These are phyloP conservation scores for Populus hybrid DNA, from an alignment of 441 rosid genomes.

Conservation along the genomic window DNA sequence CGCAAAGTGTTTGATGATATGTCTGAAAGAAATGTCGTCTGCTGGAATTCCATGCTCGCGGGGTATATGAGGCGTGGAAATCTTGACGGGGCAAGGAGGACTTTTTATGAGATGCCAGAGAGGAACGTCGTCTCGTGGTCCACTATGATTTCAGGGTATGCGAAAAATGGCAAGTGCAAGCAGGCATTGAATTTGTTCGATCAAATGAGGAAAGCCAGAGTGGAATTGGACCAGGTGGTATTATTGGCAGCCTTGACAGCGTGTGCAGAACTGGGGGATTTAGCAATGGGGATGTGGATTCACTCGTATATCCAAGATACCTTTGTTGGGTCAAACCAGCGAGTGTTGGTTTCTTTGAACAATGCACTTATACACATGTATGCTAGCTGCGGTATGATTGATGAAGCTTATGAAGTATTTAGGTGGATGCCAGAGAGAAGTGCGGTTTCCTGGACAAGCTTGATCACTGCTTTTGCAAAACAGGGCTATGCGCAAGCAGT, in stretches of 20 bases:
- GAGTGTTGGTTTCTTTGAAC: conserved; percentile 36
- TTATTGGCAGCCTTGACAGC: conserved; percentile 49
- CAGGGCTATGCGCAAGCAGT: conserved; percentile 48
- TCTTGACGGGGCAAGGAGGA: conserved; percentile 26
- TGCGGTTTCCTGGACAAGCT: conserved; percentile 51
- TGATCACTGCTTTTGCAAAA: conserved; percentile 51
- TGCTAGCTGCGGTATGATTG: conserved; percentile 49
- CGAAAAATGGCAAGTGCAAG: conserved; percentile 37
- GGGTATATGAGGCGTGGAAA: conserved; percentile 42
- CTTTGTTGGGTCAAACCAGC: conserved; percentile 14
- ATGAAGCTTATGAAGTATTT: conserved; percentile 46
- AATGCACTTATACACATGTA: conserved; percentile 61
- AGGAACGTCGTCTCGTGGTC: conserved; percentile 56
- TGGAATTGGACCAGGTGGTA: conserved; percentile 44
- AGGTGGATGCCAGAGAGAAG: conserved; percentile 38
- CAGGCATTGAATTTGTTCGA: conserved; percentile 41
- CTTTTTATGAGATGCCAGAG: conserved; percentile 46
- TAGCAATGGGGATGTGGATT: conserved; percentile 47
- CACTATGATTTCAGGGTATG: conserved; percentile 13
- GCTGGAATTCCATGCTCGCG: conserved; percentile 49
- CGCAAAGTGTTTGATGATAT: conserved; percentile 48
- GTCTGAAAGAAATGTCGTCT: conserved; percentile 39
- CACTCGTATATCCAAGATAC: conserved; percentile 35
- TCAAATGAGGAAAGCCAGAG: conserved; percentile 37
- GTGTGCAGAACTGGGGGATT: conserved; percentile 53